Percentiles rank a stretch among this genome's conserved stretches.
Conservation (phyloP, 164 flowering plant species). For the Piper betle region DNA sequence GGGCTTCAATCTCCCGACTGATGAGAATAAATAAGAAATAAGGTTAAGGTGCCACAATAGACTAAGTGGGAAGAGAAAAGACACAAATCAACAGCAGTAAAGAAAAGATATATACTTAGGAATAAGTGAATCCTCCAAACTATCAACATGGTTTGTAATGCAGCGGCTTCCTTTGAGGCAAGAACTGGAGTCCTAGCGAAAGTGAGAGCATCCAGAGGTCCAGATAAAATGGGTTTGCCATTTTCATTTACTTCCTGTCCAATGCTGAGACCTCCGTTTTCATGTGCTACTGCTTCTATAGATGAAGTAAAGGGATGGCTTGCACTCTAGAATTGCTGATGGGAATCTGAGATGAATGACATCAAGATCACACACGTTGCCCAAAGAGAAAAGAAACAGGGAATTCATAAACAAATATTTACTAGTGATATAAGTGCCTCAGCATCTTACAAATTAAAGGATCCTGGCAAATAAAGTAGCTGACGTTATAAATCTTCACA, state of each 20-base stretch:
- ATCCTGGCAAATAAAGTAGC: slow-evolving; percentile 42
- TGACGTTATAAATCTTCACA: slow-evolving; percentile 35
- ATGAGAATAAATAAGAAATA: slow-evolving; percentile 3
- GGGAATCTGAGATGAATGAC: slow-evolving; percentile 30
- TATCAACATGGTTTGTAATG: slow-evolving; percentile 25
- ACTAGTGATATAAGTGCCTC: slow-evolving; percentile 1
- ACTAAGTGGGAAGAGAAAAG: too few species aligned
- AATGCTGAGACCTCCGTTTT: slow-evolving; percentile 9
- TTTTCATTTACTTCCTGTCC: slow-evolving; percentile 8
- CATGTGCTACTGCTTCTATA: slow-evolving; percentile 12
- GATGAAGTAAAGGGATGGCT: slow-evolving; percentile 11
- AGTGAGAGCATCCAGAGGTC: slow-evolving; percentile 28
- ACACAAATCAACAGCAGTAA: background rate
- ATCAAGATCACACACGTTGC: background rate
- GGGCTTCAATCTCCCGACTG: slow-evolving; percentile 18
- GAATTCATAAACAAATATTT: background rate
- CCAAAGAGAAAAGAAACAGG: background rate
- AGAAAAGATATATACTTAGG: background rate
- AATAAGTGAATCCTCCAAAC: slow-evolving; percentile 16
- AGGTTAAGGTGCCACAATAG: background rate
- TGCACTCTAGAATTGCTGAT: slow-evolving; percentile 14
- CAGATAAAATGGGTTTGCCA: background rate
- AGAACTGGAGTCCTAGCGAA: slow-evolving; percentile 63
- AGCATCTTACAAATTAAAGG: slow-evolving; percentile 52
- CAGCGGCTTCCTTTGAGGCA: slow-evolving; percentile 63